A percentile compares a stretch with the other conserved stretches of the same genome.
Conservation (phyloP, 1,284 basidiomycete genomes). For the Boletus chippewaensis region DNA sequence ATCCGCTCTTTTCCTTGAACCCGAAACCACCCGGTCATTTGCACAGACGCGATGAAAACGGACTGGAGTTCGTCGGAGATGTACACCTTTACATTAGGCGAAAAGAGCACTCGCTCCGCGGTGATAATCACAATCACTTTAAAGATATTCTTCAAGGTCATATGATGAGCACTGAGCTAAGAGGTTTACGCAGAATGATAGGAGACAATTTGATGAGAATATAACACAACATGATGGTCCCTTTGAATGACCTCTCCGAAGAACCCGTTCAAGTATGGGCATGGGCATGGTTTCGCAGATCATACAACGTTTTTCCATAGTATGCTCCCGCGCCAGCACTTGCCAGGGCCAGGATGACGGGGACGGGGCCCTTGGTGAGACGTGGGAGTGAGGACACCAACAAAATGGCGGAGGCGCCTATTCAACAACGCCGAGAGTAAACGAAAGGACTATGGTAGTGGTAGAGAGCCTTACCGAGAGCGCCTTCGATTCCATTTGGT, state of each 20-base stretch:
- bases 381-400: conserved; percentile 76
- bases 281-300: conserved; percentile 32
- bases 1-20: conserved; percentile 2
- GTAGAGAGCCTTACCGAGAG: conserved; percentile 51
- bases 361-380: conserved; percentile 70
- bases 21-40: conserved; percentile 8
- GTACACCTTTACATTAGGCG: conserved; percentile 13
- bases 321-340: conserved; percentile 59
- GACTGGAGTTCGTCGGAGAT: conserved; percentile 7
- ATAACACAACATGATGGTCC: conserved; percentile 4
- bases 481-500: conserved; percentile 66
- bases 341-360: conserved; percentile 58
- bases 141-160: conserved; percentile 1
- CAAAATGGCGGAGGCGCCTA: conserved; percentile 73
- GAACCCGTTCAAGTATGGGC: conserved; percentile 9
- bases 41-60: conserved; percentile 2
- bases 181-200: background rate
- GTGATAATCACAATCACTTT: conserved; percentile 1
- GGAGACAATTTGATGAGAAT: no score
- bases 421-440: background rate
- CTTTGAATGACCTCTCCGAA: background rate
- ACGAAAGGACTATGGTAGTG: background rate
- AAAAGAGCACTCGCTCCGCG: background rate
- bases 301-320: conserved; percentile 62
- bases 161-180: background rate